Evolutionary conservation across 2,329 filamentous ascomycete genomes (phyloP).

Genomic region (Ceratocystis cacaofunesta): DNA sequence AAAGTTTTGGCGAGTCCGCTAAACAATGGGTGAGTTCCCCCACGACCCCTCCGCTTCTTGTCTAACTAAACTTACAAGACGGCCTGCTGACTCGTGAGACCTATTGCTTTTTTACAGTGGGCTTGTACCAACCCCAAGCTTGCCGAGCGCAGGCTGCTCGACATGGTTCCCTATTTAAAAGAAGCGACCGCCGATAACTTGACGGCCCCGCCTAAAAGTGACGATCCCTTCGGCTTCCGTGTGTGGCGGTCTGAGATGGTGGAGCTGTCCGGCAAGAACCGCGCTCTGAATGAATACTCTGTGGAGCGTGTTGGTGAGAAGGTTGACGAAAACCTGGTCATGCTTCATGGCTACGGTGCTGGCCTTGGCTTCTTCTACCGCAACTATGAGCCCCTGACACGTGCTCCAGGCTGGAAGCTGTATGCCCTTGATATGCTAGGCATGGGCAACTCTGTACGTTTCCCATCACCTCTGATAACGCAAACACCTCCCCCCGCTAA

Average conservation of each 20-base stretch:
- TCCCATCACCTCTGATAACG: neutral
- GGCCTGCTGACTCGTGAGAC: conserved; percentile 12
- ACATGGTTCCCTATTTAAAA: conserved; percentile 69
- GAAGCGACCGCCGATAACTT: conserved; percentile 43
- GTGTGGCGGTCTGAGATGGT: conserved; percentile 81
- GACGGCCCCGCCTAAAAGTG: conserved; percentile 29
- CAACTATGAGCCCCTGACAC: conserved; percentile 81
- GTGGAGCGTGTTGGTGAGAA: conserved; percentile 70
- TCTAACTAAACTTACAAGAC: neutral
- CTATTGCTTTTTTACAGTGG: conserved; percentile 46
- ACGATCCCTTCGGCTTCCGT: conserved; percentile 71
- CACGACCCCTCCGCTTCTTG: neutral
- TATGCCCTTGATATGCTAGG: conserved; percentile 91
- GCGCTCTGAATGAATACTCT: conserved; percentile 83
- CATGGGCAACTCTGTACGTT: conserved; percentile 61
- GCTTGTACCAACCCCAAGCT: conserved; percentile 62
- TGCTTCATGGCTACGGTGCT: conserved; percentile 92
- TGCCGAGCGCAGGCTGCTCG: conserved; percentile 79
- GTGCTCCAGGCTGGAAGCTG: conserved; percentile 67
- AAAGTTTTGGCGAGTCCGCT: conserved; percentile 83
- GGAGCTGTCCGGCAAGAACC: conserved; percentile 66
- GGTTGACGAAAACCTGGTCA: conserved; percentile 74
- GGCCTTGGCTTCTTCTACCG: conserved; percentile 97
- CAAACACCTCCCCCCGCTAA: neutral
- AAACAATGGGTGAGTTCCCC: conserved; percentile 63